Evolutionary conservation across 352 stramenopile species (phyloP).

Genomic region (Globisporangium yorkense): DNA sequence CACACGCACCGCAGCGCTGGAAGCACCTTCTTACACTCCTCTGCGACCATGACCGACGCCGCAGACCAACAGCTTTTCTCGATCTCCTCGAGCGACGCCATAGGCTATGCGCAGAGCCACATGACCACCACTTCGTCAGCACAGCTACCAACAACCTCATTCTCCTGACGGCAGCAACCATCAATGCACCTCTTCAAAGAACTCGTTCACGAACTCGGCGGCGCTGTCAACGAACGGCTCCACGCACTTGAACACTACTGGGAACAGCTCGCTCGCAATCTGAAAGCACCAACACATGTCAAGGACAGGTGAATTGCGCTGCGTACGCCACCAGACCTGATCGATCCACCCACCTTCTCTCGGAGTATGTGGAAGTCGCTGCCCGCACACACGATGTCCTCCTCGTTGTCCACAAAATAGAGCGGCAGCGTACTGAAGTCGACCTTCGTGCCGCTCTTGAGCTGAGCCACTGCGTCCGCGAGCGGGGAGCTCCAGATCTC

Average conservation of each 20-base stretch:
- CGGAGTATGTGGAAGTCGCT: slow-evolving; percentile 68
- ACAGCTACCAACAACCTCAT: neutral
- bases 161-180: neutral
- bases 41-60: slow-evolving; percentile 47
- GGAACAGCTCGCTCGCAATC: slow-evolving; percentile 46
- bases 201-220: slow-evolving; percentile 36
- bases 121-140: neutral
- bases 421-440: slow-evolving; percentile 37
- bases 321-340: neutral
- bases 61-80: slow-evolving; percentile 63
- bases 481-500: slow-evolving; percentile 50
- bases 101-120: slow-evolving; percentile 18
- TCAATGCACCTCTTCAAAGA: slow-evolving; percentile 32
- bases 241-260: slow-evolving; percentile 26
- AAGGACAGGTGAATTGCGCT: slow-evolving; percentile 1
- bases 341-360: slow-evolving; percentile 30
- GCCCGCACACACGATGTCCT: slow-evolving; percentile 64
- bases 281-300: slow-evolving; percentile 9
- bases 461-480: slow-evolving; percentile 26
- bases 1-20: slow-evolving; percentile 61
- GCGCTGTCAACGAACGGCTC: slow-evolving; percentile 38
- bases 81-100: slow-evolving; percentile 31
- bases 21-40: slow-evolving; percentile 85
- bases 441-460: slow-evolving; percentile 43
- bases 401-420: slow-evolving; percentile 38